Base-by-base conservation (phyloP, 176 grass and related monocot species). In the Aegilops speltoides region DNA sequence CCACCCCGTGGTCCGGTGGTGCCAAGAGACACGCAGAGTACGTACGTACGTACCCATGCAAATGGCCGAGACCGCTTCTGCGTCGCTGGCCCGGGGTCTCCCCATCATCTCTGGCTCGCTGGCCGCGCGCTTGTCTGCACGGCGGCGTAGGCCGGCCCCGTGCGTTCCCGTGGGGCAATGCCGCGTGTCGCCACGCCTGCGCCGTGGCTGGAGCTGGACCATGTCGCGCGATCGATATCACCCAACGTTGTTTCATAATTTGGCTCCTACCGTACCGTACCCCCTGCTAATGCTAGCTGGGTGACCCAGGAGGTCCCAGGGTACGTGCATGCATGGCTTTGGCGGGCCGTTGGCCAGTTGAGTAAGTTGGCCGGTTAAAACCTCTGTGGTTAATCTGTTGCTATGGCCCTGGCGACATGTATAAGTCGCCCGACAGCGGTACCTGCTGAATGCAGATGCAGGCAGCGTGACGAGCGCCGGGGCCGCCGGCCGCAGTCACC, bases 111-210 rank as follows among this genome's bases (percentile, higher is more conserved):
- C 62, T 64, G 54, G 19, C 16, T 56, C 52, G 8, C 41, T 43
- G 2, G 31, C 31, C 31, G 31, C 31, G 31, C 31, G 43, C 43
- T 4, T 73, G 22, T 23, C 2, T 17, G 56, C 19, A 41, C 68
- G 68, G 1, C 67, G 67, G 10, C 70, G 71, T 74, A 46, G 40
- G 23, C 40, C 71, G 40, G 23, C 40, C 71, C 71, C 13, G 45
- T 48, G 43, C n/a, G n/a, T n/a, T n/a, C 12, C 45, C 45, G 45
- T 48, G 45, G 45, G 16, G 50, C 0, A 73, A 83, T 73, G 17
- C 33, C 29, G 69, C 14, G 48, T 7, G 81, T 73, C 81, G 81
- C 68, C n/a, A 73, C 33, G 81, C 68, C 68, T 73, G 82, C 34
- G 52, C 33, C 43, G 43, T 40, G 40, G 0, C 33, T 16, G 57